Conservation (phyloP, 1,139 yeast species). For the Yamadazyma diddensiae region DNA sequence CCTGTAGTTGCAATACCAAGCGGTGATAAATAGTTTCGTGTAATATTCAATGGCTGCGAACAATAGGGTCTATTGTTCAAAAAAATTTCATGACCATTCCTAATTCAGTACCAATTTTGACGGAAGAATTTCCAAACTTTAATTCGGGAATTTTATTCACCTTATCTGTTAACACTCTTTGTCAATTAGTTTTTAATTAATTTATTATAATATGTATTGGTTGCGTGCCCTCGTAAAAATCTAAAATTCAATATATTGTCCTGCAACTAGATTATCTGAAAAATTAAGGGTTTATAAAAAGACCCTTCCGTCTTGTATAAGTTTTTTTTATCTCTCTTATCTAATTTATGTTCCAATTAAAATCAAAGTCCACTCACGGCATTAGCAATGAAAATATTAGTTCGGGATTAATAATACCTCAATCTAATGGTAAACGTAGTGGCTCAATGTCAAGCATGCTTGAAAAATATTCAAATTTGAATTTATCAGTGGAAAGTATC, state of each 20-base stretch:
- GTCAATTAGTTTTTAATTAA: too few species aligned
- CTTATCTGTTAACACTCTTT: too few species aligned
- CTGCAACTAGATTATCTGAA: too few species aligned
- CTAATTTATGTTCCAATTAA: constrained; percentile 13
- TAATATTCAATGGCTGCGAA: constrained; percentile 1
- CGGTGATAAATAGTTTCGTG: constrained; percentile 1
- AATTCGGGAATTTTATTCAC: too few species aligned
- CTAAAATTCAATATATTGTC: too few species aligned
- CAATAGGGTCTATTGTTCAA: not conserved
- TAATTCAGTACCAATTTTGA: not conserved
- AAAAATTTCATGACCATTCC: not conserved
- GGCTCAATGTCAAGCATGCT: constrained; percentile 9
- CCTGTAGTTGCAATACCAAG: not conserved
- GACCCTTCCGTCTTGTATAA: not conserved
- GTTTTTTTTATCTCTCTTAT: not conserved
- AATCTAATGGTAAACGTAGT: not conserved
- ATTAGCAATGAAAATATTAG: constrained; percentile 14
- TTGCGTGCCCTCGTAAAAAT: too few species aligned
- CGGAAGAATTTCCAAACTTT: too few species aligned
- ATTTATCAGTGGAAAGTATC: constrained; percentile 15
- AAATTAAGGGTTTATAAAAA: too few species aligned
- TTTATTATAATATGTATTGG: too few species aligned
- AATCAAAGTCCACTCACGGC: constrained; percentile 15
- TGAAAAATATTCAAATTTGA: constrained; percentile 14
- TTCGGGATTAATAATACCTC: constrained; percentile 10